Evolutionary conservation across 2,329 filamentous ascomycete genomes (phyloP), one percentile per base, ranked within the genome.

Genomic region (Shiraia sp.): DNA sequence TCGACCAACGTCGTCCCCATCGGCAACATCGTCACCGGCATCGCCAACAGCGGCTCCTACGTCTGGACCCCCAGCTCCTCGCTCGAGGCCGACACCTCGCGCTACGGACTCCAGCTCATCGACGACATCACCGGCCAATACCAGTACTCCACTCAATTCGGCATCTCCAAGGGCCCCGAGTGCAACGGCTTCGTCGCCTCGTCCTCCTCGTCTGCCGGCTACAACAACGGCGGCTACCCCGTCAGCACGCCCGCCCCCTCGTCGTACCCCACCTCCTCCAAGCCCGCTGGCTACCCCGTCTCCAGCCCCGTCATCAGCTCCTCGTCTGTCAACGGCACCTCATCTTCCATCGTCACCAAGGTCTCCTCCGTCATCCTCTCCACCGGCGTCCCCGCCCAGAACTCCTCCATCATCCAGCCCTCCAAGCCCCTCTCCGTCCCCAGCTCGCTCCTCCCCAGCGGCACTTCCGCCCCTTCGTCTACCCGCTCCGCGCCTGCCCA

Each of bases 61-160:
- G 33, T 49, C 42, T 85, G 80, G 81, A 79, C 76, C 30, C 79
- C 79, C 29, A 57, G 70, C 46, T 63, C 72, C 40, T 49, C 61
- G 29, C 76, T 83, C 45, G 70, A 74, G 56, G 61, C 55, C 22
- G 75, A 78, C 47, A 62, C 61, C 49, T 75, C 72, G 55, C 76
- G 74, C 68, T 85, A 84, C 69, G 82, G 81, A 47, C 72, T 85
- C 60, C 74, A 83, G 63, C 68, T 86, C 56, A 79, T 85, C 53
- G 79, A 79, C 51, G 79, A 83, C 59, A 71, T 72, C 35, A 79
- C 73, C 49, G 79, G 81, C 62, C 68, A 78, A 61, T 85, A 80
- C 75, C 81, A 85, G 57, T 69, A 65, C 58, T 78, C 76, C 30
- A 79, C 78, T 44, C 80, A 84, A 66, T 84, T 84, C 71, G 81